phyloP scores from a whole-genome alignment of 441 rosid genomes.

The Croton laevigatus region DNA sequence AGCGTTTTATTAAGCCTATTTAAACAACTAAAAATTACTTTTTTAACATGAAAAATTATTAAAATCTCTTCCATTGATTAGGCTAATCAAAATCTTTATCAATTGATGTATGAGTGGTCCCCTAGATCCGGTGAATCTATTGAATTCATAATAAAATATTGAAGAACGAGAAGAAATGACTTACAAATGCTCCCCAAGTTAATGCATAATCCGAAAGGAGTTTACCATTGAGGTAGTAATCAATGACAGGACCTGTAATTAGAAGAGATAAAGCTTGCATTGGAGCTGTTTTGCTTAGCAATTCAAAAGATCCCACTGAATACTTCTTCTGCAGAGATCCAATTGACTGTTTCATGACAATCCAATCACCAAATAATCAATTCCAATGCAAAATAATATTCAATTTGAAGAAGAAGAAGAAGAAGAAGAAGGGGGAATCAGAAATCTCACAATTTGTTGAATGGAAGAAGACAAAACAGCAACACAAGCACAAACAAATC shows the following conservation, averaged over 20 bases:
- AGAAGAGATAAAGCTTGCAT: slow-evolving; percentile 89
- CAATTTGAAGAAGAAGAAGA: not conserved
- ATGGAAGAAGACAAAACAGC: slow-evolving; percentile 83
- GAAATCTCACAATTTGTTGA: slow-evolving; percentile 84
- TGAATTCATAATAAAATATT: too few species aligned
- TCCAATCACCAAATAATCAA: too few species aligned
- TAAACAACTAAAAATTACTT: too few species aligned
- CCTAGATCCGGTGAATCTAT: too few species aligned
- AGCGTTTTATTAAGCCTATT: too few species aligned
- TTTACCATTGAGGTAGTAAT: slow-evolving; percentile 63
- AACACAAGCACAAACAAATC: slow-evolving; percentile 74
- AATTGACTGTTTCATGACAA: slow-evolving; percentile 51
- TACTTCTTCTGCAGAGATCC: slow-evolving; percentile 92
- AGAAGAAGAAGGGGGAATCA: not conserved
- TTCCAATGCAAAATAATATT: too few species aligned
- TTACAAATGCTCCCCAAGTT: slow-evolving; percentile 66
- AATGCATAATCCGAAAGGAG: slow-evolving; percentile 59
- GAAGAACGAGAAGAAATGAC: slow-evolving; percentile 8
- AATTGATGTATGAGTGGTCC: too few species aligned
- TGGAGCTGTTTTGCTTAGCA: slow-evolving; percentile 94
- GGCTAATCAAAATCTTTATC: too few species aligned
- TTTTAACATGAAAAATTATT: too few species aligned
- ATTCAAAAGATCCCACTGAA: slow-evolving; percentile 87
- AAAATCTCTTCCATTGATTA: too few species aligned
- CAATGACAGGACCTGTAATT: slow-evolving; percentile 78